phyloP scores from a whole-genome alignment of 2,329 filamentous ascomycete genomes.

The Fusarium coffeatum region DNA sequence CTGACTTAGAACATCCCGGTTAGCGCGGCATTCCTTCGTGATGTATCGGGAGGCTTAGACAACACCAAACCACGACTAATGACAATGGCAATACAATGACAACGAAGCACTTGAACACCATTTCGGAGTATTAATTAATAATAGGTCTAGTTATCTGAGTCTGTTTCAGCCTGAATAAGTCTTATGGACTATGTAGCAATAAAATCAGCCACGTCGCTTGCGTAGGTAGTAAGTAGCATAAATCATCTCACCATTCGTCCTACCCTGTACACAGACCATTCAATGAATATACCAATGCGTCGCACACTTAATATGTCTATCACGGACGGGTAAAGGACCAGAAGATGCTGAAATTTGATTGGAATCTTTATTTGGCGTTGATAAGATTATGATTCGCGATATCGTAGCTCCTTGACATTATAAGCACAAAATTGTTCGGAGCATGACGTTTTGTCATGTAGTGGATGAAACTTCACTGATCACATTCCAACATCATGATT shows the following conservation, averaged over 20 bases:
- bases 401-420: background rate
- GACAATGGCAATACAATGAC: background rate
- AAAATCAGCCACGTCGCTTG: background rate
- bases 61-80: background rate
- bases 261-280: background rate
- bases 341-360: background rate
- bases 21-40: slow-evolving; percentile 1
- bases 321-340: background rate
- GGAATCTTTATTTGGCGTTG: background rate
- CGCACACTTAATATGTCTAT: background rate
- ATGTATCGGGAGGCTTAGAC: slow-evolving; percentile 1
- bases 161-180: background rate
- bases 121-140: background rate
- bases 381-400: background rate
- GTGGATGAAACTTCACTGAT: background rate
- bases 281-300: background rate
- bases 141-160: background rate
- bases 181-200: background rate
- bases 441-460: background rate
- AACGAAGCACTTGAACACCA: background rate
- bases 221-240: background rate
- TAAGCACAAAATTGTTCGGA: background rate
- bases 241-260: background rate
- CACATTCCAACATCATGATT: background rate
- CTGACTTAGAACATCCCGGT: slow-evolving; percentile 7